Percentiles rank a stretch among this genome's conserved stretches.
phyloP scores from a whole-genome alignment of 768 basidiomycete genomes.

The Mycena haematopus region DNA sequence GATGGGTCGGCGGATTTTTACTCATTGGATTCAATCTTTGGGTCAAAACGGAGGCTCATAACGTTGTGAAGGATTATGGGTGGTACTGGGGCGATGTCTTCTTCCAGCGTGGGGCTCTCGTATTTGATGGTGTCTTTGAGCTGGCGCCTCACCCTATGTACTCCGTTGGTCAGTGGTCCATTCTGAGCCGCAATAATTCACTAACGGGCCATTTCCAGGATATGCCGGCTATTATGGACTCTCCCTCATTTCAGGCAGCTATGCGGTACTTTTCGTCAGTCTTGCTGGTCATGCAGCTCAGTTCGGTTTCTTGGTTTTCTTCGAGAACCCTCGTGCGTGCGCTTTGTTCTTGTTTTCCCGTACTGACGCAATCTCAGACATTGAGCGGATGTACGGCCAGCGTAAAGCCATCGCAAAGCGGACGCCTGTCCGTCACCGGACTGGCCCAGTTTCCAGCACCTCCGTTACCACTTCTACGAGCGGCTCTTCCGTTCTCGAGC shows the following conservation, averaged over 20 bases:
- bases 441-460: conserved; percentile 27
- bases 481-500: conserved; percentile 32
- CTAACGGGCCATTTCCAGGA: conserved; percentile 49
- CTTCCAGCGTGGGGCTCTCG: conserved; percentile 90
- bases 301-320: conserved; percentile 93
- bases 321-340: conserved; percentile 94
- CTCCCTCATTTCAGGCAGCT: conserved; percentile 88
- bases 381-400: conserved; percentile 92
- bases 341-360: not conserved
- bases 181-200: conserved; percentile 1
- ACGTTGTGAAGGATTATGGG: conserved; percentile 97
- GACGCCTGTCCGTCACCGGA: conserved; percentile 57
- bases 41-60: conserved; percentile 98
- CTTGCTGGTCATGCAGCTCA: conserved; percentile 95
- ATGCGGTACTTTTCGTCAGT: conserved; percentile 90
- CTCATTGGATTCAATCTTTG: conserved; percentile 95
- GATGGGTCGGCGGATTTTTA: conserved; percentile 86
- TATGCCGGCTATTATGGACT: conserved; percentile 98
- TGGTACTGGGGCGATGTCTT: conserved; percentile 98
- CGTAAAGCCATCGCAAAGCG: conserved; percentile 90
- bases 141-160: conserved; percentile 96
- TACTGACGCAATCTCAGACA: conserved; percentile 59
- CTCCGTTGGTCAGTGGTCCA: conserved; percentile 63
- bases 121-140: conserved; percentile 98
- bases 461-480: conserved; percentile 27